Conservation (phyloP, 805 yeast genomes). For the Osmozyma mogii region DNA sequence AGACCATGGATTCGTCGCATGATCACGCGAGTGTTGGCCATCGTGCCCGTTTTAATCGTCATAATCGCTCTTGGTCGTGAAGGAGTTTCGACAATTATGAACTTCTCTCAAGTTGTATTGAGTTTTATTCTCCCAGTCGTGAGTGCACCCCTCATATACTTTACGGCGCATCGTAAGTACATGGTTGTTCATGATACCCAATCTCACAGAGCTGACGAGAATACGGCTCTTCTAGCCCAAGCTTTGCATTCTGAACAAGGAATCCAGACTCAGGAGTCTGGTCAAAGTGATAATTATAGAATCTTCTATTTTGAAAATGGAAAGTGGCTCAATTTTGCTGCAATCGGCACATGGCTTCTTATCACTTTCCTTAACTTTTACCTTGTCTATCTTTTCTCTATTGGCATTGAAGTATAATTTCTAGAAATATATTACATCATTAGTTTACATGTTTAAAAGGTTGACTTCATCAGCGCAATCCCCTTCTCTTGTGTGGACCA, state of each 20-base stretch:
- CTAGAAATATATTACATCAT: background rate
- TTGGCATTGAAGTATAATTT: conserved; percentile 30
- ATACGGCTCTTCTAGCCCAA: conserved; percentile 10
- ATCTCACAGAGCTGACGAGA: conserved; percentile 8
- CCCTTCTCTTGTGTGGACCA: conserved; percentile 24
- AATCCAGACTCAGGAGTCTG: conserved; percentile 4
- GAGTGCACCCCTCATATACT: conserved; percentile 39
- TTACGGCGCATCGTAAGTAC: conserved; percentile 30
- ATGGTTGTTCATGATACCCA: conserved; percentile 29
- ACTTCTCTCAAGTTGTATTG: conserved; percentile 37
- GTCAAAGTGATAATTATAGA: conserved; percentile 4
- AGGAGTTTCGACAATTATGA: conserved; percentile 38
- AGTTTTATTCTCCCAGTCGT: conserved; percentile 38
- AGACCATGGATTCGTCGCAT: conserved; percentile 37
- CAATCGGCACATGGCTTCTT: conserved; percentile 33
- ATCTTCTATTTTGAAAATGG: conserved; percentile 35
- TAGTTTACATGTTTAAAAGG: background rate
- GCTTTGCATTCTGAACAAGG: conserved; percentile 4
- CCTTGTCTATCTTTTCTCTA: conserved; percentile 32
- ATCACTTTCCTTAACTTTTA: conserved; percentile 33
- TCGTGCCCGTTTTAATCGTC: conserved; percentile 33
- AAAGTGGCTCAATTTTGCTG: conserved; percentile 20
- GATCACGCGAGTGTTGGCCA: conserved; percentile 33
- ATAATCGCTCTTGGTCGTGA: conserved; percentile 33
- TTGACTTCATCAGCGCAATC: background rate